These are phyloP conservation scores for Martensiomyces pterosporus DNA, from an alignment of 192 early-diverging fungal genomes.

Conservation along the genomic window DNA sequence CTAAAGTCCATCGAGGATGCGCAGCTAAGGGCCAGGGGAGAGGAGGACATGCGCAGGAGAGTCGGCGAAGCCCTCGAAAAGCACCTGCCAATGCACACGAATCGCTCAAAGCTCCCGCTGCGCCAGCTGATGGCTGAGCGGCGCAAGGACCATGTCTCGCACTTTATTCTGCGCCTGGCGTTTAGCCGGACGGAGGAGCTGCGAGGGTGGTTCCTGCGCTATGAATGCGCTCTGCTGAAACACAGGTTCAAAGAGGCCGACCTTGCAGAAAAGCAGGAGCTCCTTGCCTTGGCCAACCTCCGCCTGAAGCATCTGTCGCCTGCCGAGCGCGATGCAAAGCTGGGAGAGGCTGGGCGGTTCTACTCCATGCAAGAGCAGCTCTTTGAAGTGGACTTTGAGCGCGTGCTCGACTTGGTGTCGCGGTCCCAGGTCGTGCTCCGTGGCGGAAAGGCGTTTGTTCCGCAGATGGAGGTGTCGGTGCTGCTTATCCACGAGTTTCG, in stretches of 20 bases:
- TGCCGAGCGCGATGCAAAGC: slow-evolving; percentile 9
- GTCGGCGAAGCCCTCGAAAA: slow-evolving; percentile 51
- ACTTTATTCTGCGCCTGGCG: slow-evolving; percentile 77
- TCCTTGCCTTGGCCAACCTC: slow-evolving; percentile 32
- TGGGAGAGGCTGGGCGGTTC: slow-evolving; percentile 15
- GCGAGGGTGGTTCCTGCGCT: slow-evolving; percentile 70
- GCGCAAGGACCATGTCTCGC: slow-evolving; percentile 76
- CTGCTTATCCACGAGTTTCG: slow-evolving; percentile 78
- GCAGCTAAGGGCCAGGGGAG: slow-evolving; percentile 62
- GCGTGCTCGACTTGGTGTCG: slow-evolving; percentile 59
- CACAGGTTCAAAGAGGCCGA: slow-evolving; percentile 55
- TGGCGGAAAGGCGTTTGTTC: slow-evolving; percentile 68
- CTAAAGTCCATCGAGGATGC: slow-evolving; percentile 81
- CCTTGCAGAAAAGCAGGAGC: slow-evolving; percentile 24
- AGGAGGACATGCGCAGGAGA: slow-evolving; percentile 55
- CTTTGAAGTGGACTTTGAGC: slow-evolving; percentile 66
- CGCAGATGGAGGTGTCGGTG: slow-evolving; percentile 62
- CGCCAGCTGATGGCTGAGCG: slow-evolving; percentile 57
- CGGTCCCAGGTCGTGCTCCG: slow-evolving; percentile 59
- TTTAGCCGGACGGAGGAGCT: slow-evolving; percentile 64
- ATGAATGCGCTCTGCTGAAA: slow-evolving; percentile 66
- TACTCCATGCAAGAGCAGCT: slow-evolving; percentile 39
- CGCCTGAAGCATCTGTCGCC: slow-evolving; percentile 20
- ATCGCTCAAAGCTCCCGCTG: slow-evolving; percentile 35
- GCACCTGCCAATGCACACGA: slow-evolving; percentile 62